phyloP scores from a whole-genome alignment of 176 grass and related monocot species.

The Musa itinerans region DNA sequence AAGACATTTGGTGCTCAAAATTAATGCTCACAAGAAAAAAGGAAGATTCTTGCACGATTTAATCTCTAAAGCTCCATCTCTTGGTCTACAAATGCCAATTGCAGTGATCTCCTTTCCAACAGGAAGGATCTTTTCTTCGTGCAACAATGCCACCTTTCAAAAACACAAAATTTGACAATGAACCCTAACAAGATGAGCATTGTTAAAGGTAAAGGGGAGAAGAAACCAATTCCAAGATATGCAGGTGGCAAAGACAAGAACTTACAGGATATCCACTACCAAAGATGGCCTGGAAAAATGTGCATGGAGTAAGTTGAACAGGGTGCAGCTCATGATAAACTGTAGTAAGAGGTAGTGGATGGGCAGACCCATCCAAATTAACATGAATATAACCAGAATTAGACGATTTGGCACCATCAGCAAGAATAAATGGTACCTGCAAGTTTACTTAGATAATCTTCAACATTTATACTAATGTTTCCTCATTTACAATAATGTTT shows the following conservation, averaged over 20 bases:
- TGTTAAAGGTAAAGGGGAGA: background rate
- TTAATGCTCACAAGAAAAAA: conserved; percentile 77
- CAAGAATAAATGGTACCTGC: conserved; percentile 76
- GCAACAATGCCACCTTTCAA: conserved; percentile 67
- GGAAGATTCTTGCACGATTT: conserved; percentile 56
- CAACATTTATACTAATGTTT: background rate
- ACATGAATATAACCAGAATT: conserved; percentile 40
- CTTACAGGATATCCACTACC: conserved; percentile 82
- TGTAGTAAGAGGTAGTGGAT: conserved; percentile 76
- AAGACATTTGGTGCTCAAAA: background rate
- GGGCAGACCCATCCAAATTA: conserved; percentile 46
- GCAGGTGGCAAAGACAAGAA: conserved; percentile 14
- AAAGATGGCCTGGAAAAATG: conserved; percentile 75
- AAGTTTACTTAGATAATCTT: conserved; percentile 7
- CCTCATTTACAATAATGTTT: background rate
- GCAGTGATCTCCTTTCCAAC: conserved; percentile 84
- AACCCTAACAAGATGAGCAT: background rate
- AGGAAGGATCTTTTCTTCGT: conserved; percentile 98
- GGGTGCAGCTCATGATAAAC: conserved; percentile 79
- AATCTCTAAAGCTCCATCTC: conserved; percentile 46
- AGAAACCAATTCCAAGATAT: background rate
- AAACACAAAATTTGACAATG: conserved; percentile 13
- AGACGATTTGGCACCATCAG: conserved; percentile 28
- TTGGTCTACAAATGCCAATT: conserved; percentile 49
- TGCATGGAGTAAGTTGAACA: conserved; percentile 65